Evolutionary conservation across 2,329 filamentous ascomycete genomes (phyloP), one percentile per base, ranked within the genome.

Genomic region (Fusarium compactum): DNA sequence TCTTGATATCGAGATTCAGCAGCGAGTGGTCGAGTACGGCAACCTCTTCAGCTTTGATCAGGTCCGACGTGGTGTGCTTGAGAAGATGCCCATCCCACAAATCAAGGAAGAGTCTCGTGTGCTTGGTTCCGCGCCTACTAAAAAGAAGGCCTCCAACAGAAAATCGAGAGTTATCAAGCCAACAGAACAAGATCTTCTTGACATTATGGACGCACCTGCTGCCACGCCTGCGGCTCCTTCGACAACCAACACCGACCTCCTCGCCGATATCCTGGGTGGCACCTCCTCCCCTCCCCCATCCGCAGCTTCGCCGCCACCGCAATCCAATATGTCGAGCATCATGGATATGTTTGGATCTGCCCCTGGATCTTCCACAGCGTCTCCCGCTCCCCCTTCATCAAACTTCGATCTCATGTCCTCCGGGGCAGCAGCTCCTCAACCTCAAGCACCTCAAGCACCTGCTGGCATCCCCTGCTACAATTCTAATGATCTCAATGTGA

Each of bases 1-100:
- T 78, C 85, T 99, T 55, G 95, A 97, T 76, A 91, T 98, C 27
- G 96, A 99, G 80, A 92, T 98, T 25, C 97, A 99, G 80, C 96
- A 99, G 81, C 90, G 96, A 78, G 92, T 95, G 8, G 95, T 97
- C 22, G 96, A 99, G 80, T 99, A 98, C 76, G 89, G 91, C 62
- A 98, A 98, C 76, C 85, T 99, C n/a, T 98, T 99, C 76, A 89
- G 89, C 1, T 94, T 94, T 76, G 95, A 99, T 73, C 86, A 94
- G 65, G 92, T 99, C 60, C 90, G 95, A 58, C 89, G 88, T 64
- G 96, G 96, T 62, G 96, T 99, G 5, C 84, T 99, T 14, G 96
- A 99, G 82, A 97, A 96, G 80, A 99, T 99, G 97, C 96, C 96
- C 10, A 89, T 96, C 3, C 96, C 96, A 11, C 95, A 98, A 80